Evolutionary conservation across 371 early-diverging fungal genomes (phyloP).

Genomic region (Saksenaea vasiformis): DNA sequence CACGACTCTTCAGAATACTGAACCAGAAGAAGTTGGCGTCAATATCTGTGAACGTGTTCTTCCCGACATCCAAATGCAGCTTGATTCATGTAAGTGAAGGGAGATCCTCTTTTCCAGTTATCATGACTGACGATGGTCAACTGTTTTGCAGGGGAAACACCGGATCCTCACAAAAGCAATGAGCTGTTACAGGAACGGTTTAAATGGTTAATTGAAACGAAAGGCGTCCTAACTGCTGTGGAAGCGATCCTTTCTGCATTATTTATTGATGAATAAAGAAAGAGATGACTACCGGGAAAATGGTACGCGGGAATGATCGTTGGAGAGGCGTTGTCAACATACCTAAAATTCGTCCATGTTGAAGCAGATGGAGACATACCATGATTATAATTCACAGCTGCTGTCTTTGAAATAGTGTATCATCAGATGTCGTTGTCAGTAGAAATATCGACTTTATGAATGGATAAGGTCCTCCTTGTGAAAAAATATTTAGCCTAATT

Average conservation of each 20-base stretch:
- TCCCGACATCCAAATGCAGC: conserved; percentile 19
- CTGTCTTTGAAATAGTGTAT: no score
- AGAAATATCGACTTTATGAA: no score
- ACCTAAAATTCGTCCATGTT: no score
- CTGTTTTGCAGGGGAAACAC: background rate
- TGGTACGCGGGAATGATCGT: no score
- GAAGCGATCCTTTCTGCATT: background rate
- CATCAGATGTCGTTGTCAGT: no score
- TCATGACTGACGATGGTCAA: background rate
- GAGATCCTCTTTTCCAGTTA: background rate
- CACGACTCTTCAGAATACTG: background rate
- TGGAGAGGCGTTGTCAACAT: no score
- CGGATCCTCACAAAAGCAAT: no score
- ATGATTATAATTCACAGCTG: no score
- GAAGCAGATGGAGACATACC: no score
- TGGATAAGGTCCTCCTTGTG: no score
- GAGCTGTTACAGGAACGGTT: background rate
- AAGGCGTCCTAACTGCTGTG: background rate
- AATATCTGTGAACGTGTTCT: conserved; percentile 22
- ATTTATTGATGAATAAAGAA: background rate
- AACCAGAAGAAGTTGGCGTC: background rate
- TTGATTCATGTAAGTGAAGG: conserved; percentile 7
- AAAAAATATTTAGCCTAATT: no score
- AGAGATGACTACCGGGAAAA: background rate
- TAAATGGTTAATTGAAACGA: background rate